Percentiles rank a stretch among this genome's conserved stretches.
Conservation (phyloP, 768 basidiomycete species). For the Daedaleopsis nitida region DNA sequence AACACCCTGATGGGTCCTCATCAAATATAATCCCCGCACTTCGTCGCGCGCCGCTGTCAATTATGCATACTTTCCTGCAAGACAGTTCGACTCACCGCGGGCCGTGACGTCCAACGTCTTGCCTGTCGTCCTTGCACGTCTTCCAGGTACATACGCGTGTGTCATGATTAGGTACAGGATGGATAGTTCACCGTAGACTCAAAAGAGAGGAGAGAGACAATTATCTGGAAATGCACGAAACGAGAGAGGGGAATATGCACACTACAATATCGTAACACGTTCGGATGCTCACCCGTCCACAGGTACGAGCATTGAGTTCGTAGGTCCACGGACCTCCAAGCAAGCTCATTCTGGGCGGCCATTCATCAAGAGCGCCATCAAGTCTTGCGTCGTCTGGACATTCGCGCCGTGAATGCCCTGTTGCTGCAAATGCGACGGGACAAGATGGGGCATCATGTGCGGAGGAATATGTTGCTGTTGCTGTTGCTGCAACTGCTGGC, state of each 20-base stretch:
- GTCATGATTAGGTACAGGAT: conserved; percentile 21
- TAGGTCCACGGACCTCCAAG: background rate
- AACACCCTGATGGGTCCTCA: too few relatives aligned
- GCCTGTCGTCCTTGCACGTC: conserved; percentile 1
- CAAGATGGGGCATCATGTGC: conserved; percentile 52
- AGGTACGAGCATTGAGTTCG: too few relatives aligned
- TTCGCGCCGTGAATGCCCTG: conserved; percentile 51
- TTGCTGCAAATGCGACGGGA: conserved; percentile 64
- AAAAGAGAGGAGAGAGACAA: background rate
- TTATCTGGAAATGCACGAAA: background rate
- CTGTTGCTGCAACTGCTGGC: conserved; percentile 43
- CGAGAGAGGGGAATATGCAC: conserved; percentile 4
- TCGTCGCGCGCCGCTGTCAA: too few relatives aligned
- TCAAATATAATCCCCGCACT: too few relatives aligned
- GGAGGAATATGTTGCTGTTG: conserved; percentile 62
- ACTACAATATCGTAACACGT: conserved; percentile 7
- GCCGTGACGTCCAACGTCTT: conserved; percentile 1
- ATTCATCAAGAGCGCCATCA: conserved; percentile 85
- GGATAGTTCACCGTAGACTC: background rate
- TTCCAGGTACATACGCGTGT: conserved; percentile 4
- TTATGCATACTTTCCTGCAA: background rate
- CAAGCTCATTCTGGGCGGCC: conserved; percentile 64
- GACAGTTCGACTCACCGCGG: background rate
- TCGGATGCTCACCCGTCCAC: background rate
- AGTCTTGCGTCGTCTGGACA: conserved; percentile 66